Evolutionary conservation across 78 protist genomes (phyloP).

Genomic region (Bodo saltans): DNA sequence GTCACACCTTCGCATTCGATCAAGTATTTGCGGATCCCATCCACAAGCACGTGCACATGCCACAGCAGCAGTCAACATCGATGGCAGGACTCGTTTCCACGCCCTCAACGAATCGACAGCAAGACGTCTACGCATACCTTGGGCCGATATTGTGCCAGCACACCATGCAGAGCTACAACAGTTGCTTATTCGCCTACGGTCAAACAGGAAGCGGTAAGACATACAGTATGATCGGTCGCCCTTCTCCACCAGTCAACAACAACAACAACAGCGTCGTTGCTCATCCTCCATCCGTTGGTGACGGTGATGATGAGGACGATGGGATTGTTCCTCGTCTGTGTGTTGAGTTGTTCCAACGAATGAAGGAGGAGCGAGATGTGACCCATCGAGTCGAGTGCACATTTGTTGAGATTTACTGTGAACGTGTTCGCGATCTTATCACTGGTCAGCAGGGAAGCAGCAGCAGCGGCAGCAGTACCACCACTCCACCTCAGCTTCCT

Average conservation of each 20-base stretch:
- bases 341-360: conserved; percentile 51
- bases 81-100: too few species aligned
- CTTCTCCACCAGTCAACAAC: too few species aligned
- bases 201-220: conserved; percentile 32
- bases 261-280: too few species aligned
- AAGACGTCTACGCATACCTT: neutral
- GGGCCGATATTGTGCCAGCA: neutral
- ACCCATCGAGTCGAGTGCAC: conserved; percentile 15
- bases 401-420: conserved; percentile 70
- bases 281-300: too few species aligned
- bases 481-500: too few species aligned
- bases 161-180: conserved; percentile 6
- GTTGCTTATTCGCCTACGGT: conserved; percentile 29
- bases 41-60: too few species aligned
- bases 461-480: too few species aligned
- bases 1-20: too few species aligned
- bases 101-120: too few species aligned
- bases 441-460: too few species aligned
- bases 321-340: conserved; percentile 61
- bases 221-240: conserved; percentile 19
- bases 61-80: too few species aligned
- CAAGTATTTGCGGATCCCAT: too few species aligned
- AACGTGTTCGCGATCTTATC: conserved; percentile 44
- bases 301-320: neutral
- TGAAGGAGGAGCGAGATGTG: neutral